These are phyloP conservation scores for Rhizopogon rudus DNA, from an alignment of 768 basidiomycete species.

Conservation along the genomic window DNA sequence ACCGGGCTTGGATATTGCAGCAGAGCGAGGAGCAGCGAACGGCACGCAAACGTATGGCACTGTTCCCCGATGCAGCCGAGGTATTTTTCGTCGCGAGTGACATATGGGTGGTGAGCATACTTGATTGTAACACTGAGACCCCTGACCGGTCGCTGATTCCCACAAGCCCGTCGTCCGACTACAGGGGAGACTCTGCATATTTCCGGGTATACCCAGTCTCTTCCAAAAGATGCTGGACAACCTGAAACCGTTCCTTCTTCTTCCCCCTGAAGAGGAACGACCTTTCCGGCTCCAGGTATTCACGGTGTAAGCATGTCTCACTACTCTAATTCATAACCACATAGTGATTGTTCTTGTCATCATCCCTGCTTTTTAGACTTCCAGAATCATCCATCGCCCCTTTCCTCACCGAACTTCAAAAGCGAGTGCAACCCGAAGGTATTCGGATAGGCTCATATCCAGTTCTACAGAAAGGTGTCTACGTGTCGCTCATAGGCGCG, in stretches of 20 bases:
- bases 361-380: constrained; percentile 5
- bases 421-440: constrained; percentile 65
- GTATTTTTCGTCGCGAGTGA: constrained; percentile 74
- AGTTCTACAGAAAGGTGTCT: constrained; percentile 52
- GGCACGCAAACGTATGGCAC: constrained; percentile 84
- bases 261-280: constrained; percentile 70
- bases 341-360: background rate
- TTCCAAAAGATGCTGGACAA: constrained; percentile 80
- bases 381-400: constrained; percentile 87
- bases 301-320: constrained; percentile 51
- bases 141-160: background rate
- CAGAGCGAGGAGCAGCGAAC: constrained; percentile 72
- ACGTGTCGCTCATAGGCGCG: constrained; percentile 55
- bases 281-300: constrained; percentile 81
- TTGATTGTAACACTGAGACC: background rate
- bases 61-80: constrained; percentile 79
- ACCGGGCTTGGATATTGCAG: constrained; percentile 48
- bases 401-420: constrained; percentile 74
- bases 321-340: background rate
- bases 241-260: constrained; percentile 67
- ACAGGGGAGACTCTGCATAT: constrained; percentile 81
- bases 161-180: constrained; percentile 79
- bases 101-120: constrained; percentile 73
- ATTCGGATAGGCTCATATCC: constrained; percentile 84
- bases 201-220: constrained; percentile 86